Evolutionary conservation across 495 filamentous ascomycete species (phyloP), one percentile per base, ranked within the genome.

Genomic region (Collariella sp.): DNA sequence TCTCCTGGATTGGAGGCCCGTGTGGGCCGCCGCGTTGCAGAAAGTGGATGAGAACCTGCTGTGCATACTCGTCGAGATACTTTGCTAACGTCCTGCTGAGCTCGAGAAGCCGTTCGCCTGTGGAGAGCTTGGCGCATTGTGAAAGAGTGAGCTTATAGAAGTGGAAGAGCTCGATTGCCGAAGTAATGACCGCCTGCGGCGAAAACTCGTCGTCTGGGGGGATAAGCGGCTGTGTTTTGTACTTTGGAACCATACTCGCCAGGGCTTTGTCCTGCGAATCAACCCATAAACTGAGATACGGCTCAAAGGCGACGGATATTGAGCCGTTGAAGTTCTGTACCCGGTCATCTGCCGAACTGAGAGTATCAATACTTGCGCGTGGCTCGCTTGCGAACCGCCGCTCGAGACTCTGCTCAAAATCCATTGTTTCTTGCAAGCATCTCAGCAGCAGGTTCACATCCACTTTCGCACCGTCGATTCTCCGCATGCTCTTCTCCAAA

Each of bases 261-360:
- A 98, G 75, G 55, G 94, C 83, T 74, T 85, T 90, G 63, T 96
- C 93, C 69, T 97, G 93, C 24, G 87, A 88, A 55, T 97, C 93
- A 20, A 98, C 91, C 93, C 93, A 98, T 10, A 96, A 74, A 64
- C 89, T 95, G 38, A 98, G 76, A 67, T 97, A 97, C 10, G 93
- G 93, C 65, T 97, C 93, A 56, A 98, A 98, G 2, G 93, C 93
- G 53, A 95, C 90, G 1, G 93, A 98, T 59, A 98, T 96, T 7
- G 88, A 85, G 51, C 94, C 90, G 39, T 89, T 86, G 67, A 96
- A 96, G 44, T 82, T 84, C 4, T 85, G 82, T 3, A 83, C 74
- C 59, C 80, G 78, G 31, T 97, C 91, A 50, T 89, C 86, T 22
- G 79, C 74, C 13, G 89, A 95, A 46, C 84, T 84, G 36, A 96